Base-by-base conservation (phyloP, 805 yeast species). In the Trichomonascus vanleenenianus region DNA sequence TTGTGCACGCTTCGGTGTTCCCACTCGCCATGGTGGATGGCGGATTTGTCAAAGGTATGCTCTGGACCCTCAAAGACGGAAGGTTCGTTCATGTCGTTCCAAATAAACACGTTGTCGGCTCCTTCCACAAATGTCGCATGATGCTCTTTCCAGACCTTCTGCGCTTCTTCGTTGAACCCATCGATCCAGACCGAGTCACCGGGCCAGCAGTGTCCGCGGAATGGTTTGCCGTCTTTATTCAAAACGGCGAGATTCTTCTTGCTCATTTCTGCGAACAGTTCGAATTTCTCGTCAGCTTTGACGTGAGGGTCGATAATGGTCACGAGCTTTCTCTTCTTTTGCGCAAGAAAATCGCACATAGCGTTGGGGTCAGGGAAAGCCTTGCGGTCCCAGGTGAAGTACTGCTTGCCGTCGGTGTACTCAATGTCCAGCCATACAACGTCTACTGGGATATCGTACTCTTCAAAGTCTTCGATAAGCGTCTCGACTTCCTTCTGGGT, bases 1-100 rank as follows among this genome's bases (percentile, higher is more conserved):
- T 91, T 91, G 65, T 91, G 97, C 9, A 89, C 72, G 2, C 94
- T 85, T 50, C 97, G 77, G 60, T 89, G 94, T 62, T 91, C 97
- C 77, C 81, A 80, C 15, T 78, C 74, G 2, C 85, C 94, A 58
- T 68, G 73, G 54, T 91, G 96, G 22, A 87, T 53, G 14, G 75
- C 64, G 62, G 87, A 95, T 55, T 83, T 83, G 36, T 93, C 94
- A 8, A 91, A 78, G 0, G 93, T 68, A 0, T 96, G 87, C 62
- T 91, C 97, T 1, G 97, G 95, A 2, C 96, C 97, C 54, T 82
- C 77, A 61, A 91, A 91, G 2, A 91, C 81, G 0, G 96, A 85
- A 1, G 97, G 96, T 64, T 91, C 97, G 64, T 85, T 86, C 97
- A 91, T 91, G 63, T 91, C 97, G 63, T 91, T 91, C 97, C 97